Conservation (phyloP, 768 basidiomycete species). For the Tylopilus balloui region DNA sequence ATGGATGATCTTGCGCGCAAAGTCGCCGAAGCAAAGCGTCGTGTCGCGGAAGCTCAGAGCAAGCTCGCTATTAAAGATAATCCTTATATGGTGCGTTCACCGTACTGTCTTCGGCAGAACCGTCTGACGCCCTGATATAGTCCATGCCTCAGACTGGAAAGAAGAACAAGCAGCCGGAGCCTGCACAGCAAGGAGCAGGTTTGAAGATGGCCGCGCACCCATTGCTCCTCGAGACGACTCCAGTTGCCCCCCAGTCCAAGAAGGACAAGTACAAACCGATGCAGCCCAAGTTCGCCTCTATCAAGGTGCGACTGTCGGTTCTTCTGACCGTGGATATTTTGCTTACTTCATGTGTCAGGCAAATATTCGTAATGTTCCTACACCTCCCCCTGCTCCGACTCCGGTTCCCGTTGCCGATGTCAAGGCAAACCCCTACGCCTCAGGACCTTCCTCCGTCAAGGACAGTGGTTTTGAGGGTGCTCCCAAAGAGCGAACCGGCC, state of each 20-base stretch:
- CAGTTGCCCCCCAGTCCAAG: constrained; percentile 60
- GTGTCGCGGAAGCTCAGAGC: constrained; percentile 78
- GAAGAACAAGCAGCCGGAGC: constrained; percentile 53
- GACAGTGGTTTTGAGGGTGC: constrained; percentile 70
- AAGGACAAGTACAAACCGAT: constrained; percentile 96
- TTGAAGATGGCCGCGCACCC: constrained; percentile 91
- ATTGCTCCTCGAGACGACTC: constrained; percentile 61
- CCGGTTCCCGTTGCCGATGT: constrained; percentile 39
- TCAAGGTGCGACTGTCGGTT: constrained; percentile 52
- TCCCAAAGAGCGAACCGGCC: constrained; percentile 64
- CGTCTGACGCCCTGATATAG: constrained; percentile 30
- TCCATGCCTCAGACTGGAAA: constrained; percentile 51
- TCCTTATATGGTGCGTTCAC: constrained; percentile 74
- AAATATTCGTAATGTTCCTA: constrained; percentile 72
- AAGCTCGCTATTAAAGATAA: constrained; percentile 75
- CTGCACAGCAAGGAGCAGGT: constrained; percentile 74
- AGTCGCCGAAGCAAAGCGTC: constrained; percentile 81
- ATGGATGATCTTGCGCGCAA: constrained; percentile 63
- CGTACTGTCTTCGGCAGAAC: not conserved
- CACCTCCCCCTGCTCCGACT: constrained; percentile 46
- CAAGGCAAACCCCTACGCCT: constrained; percentile 74
- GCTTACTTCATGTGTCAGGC: constrained; percentile 39
- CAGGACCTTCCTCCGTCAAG: constrained; percentile 40
- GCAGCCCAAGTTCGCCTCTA: constrained; percentile 98
- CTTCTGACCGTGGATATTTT: not conserved